These are phyloP conservation scores for Pigoraptor vietnamica DNA, from an alignment of 78 protist species.

Conservation along the genomic window DNA sequence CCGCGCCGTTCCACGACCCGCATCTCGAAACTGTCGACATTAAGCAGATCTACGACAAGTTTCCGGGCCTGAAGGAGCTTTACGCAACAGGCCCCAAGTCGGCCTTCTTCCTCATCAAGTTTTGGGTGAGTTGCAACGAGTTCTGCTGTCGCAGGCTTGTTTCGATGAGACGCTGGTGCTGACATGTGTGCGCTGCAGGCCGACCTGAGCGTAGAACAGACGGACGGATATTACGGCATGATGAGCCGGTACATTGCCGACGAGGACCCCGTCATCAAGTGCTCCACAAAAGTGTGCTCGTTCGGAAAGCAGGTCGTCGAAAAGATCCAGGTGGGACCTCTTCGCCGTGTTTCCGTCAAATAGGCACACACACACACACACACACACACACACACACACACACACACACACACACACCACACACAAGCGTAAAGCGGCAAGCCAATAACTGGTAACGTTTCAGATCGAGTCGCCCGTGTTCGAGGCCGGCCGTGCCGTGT, in stretches of 20 bases:
- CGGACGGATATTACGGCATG: not conserved
- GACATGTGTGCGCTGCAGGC: not conserved
- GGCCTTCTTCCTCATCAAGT: not conserved
- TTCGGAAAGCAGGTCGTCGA: not conserved
- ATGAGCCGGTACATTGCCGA: not conserved
- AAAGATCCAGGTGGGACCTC: not conserved
- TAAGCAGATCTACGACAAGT: not conserved
- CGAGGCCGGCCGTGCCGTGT: not conserved
- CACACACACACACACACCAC: too few species aligned
- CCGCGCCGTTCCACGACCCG: conserved; percentile 5
- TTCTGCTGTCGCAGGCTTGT: too few species aligned
- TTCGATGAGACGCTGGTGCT: too few species aligned
- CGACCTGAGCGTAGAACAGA: not conserved
- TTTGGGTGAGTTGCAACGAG: conserved; percentile 8
- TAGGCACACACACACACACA: not conserved
- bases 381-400: not conserved
- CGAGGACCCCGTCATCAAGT: not conserved
- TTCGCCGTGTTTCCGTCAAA: too few species aligned
- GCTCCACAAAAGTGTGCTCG: not conserved
- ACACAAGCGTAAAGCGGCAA: too few species aligned
- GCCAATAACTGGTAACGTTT: too few species aligned
- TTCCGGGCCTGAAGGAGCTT: not conserved
- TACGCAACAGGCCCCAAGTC: not conserved
- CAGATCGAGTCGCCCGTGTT: not conserved
- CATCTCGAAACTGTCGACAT: not conserved